Percentiles rank a stretch among this genome's conserved stretches.
Evolutionary conservation across 1,284 basidiomycete genomes (phyloP).

Genomic region (Pyrrhoderma lamaoense): DNA sequence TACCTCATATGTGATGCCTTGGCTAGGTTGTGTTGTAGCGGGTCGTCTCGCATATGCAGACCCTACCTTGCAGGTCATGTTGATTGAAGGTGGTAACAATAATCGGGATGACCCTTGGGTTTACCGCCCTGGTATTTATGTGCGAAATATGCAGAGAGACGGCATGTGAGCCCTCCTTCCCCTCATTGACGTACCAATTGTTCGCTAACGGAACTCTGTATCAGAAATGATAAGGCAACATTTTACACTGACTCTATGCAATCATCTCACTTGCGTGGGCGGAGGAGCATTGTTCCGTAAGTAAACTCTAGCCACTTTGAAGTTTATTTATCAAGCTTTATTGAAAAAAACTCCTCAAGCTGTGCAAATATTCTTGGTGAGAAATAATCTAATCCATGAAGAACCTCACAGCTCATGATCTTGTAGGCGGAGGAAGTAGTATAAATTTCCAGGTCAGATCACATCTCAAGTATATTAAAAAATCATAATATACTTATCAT

Average conservation of each 20-base stretch:
- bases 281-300: constrained; percentile 60
- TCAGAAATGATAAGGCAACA: constrained; percentile 66
- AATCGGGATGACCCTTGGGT: constrained; percentile 72
- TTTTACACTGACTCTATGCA: constrained; percentile 58
- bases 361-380: constrained; percentile 62
- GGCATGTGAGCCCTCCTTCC: constrained; percentile 41
- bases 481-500: constrained; percentile 3
- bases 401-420: constrained; percentile 6
- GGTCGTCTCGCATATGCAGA: constrained; percentile 65
- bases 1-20: background rate
- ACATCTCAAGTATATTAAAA: background rate
- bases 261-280: constrained; percentile 52
- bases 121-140: constrained; percentile 62
- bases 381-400: constrained; percentile 17
- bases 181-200: background rate
- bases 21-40: constrained; percentile 54
- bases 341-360: constrained; percentile 30
- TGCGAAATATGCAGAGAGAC: constrained; percentile 61
- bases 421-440: constrained; percentile 46
- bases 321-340: too few species aligned
- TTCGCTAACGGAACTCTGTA: too few species aligned
- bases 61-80: constrained; percentile 65
- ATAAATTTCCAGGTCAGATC: constrained; percentile 58
- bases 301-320: constrained; percentile 26
- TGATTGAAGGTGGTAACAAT: constrained; percentile 67